Percentiles rank a stretch among this genome's conserved stretches.
phyloP scores from a whole-genome alignment of 257 asterid genomes.

The Solanum sitiens region DNA sequence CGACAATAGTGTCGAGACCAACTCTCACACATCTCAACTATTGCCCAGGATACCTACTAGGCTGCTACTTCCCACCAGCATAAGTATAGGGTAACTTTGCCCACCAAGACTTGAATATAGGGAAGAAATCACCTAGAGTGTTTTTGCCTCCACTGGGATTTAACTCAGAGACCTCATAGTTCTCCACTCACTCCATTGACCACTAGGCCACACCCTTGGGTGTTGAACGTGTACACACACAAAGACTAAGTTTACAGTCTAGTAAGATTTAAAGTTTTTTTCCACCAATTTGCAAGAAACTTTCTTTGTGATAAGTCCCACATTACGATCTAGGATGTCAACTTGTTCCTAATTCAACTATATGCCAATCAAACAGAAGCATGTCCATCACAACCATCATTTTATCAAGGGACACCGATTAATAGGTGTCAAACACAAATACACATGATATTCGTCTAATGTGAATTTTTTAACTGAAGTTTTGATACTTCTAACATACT shows the following conservation, averaged over 20 bases:
- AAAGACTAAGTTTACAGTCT: background rate
- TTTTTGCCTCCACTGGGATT: background rate
- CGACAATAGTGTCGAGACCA: background rate
- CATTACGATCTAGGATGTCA: background rate
- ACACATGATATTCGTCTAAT: background rate
- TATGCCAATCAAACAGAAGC: background rate
- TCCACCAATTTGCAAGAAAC: background rate
- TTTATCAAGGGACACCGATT: background rate
- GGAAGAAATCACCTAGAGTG: background rate
- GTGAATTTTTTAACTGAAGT: background rate
- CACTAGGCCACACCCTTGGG: background rate
- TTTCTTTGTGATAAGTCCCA: background rate
- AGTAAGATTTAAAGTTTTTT: background rate
- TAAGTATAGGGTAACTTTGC: background rate
- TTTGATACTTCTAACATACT: background rate
- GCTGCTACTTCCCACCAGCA: background rate
- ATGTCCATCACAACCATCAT: background rate
- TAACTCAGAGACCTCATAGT: background rate
- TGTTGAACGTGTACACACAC: background rate
- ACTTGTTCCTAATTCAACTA: background rate
- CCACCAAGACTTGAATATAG: background rate
- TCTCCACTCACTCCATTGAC: background rate
- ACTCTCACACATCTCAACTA: background rate
- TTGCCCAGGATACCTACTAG: background rate
- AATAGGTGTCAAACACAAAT: background rate